Conservation (phyloP, 2,329 filamentous ascomycete genomes). For the Fusarium musae region DNA sequence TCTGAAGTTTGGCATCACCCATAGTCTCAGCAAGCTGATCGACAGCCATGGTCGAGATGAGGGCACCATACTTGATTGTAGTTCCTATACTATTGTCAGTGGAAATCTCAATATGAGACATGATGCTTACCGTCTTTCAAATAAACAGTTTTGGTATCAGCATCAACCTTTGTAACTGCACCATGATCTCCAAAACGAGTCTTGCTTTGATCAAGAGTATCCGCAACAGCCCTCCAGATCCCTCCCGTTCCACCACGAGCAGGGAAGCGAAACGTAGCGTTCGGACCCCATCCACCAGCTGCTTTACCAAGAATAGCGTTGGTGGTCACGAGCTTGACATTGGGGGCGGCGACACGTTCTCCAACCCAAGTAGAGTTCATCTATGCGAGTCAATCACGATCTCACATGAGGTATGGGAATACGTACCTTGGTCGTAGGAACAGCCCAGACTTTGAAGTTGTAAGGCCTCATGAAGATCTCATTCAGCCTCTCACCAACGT, state of each 20-base stretch:
- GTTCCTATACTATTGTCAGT: neutral
- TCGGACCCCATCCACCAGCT: constrained; percentile 97
- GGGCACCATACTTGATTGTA: constrained; percentile 36
- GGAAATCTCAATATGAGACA: fast-evolving
- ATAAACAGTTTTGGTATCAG: constrained; percentile 82
- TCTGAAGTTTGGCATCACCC: constrained; percentile 71
- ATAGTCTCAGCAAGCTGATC: constrained; percentile 88
- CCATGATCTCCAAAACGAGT: constrained; percentile 88
- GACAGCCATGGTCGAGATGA: constrained; percentile 95
- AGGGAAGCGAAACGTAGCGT: constrained; percentile 98
- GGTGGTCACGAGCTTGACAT: constrained; percentile 91
- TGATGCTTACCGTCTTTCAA: constrained; percentile 82
- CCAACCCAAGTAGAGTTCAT: constrained; percentile 99
- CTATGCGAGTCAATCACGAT: constrained; percentile 58
- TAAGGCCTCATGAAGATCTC: constrained; percentile 99
- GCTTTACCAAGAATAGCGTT: constrained; percentile 97
- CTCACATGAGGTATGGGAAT: neutral
- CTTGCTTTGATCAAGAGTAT: constrained; percentile 92
- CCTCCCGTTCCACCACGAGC: constrained; percentile 94
- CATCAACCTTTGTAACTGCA: constrained; percentile 86
- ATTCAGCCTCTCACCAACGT: constrained; percentile 87
- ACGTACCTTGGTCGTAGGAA: constrained; percentile 91
- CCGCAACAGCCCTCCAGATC: constrained; percentile 97
- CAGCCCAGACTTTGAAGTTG: constrained; percentile 99
- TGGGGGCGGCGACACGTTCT: constrained; percentile 96